Evolutionary conservation across 1,284 basidiomycete species (phyloP), one percentile per base, ranked within the genome.

Genomic region (Kalmanozyma brasiliensis): DNA sequence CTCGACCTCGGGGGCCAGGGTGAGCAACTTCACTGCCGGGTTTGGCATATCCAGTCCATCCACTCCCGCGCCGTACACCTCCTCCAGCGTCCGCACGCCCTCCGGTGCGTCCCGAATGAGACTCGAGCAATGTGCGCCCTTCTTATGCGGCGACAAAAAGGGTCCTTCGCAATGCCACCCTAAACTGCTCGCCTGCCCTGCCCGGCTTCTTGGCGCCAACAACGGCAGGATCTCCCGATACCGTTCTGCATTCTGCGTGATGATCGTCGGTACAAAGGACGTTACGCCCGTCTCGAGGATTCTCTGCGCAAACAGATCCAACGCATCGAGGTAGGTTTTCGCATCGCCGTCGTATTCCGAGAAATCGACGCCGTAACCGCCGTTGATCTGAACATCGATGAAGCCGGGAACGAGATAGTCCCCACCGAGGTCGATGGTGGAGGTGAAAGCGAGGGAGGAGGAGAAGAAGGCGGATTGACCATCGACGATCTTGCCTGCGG

Each of bases 121-220:
- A 4, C 88, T 85, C 4, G 88, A 87, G 2, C 88, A 86, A 80
- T 94, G 92, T 0, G 91, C 91, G 6, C 92, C 92, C 52, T 90
- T 88, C 45, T 76, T 76, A 79, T 92, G 87, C 60, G 86, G 84
- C 58, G 89, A 89, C 36, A 94, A 86, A 84, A 94, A 95, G 1
- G 93, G 93, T 0, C 93, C 93, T 82, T 94, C 93, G 29, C 88
- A 90, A 74, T 94, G 92, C 88, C 90, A 94, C 16, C 92, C 92
- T 16, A 94, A 86, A 3, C 52, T 57, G 13, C 24, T 49, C 90
- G 83, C 49, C 87, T 89, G 0, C 90, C 91, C 65, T 3, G 56
- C 34, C 8, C 63, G 22, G 0, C 53, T 43, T 73, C 81, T 20
- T 34, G 52, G 24, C 77, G 37, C 86, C 89, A 47, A 74, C 85